Evolutionary conservation across 2,329 filamentous ascomycete species (phyloP).

Genomic region (Epichloe typhina): DNA sequence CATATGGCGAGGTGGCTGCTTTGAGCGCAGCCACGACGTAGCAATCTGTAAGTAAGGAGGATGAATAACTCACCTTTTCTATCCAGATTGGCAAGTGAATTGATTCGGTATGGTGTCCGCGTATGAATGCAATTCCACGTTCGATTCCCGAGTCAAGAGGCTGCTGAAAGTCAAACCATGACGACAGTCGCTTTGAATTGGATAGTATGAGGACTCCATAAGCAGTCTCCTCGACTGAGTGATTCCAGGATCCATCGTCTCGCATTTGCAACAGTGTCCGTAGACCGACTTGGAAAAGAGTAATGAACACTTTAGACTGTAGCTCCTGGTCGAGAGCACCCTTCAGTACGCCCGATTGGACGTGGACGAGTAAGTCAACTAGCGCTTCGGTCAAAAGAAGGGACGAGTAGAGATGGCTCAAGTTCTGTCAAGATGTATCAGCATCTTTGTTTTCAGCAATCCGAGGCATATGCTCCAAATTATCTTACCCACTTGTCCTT

Average conservation of each 20-base stretch:
- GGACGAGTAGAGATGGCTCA: constrained; percentile 7
- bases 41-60: too few relatives aligned
- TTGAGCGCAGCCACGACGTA: too few relatives aligned
- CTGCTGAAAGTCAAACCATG: too few relatives aligned
- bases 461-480: background rate
- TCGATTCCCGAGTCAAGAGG: too few relatives aligned
- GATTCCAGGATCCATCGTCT: constrained; percentile 8
- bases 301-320: constrained; percentile 1
- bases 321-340: constrained; percentile 1
- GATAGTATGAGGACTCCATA: constrained; percentile 2
- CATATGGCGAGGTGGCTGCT: too few relatives aligned
- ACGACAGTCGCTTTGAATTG: too few relatives aligned
- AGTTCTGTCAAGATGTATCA: background rate
- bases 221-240: constrained; percentile 6
- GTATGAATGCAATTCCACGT: too few relatives aligned
- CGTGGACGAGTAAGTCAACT: background rate
- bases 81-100: too few relatives aligned
- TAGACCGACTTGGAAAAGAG: constrained; percentile 6
- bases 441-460: background rate
- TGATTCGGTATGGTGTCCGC: too few relatives aligned
- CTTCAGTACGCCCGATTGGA: constrained; percentile 3
- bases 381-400: constrained; percentile 7
- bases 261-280: constrained; percentile 6
- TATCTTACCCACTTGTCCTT: constrained; percentile 10
- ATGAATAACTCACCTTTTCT: too few relatives aligned